Percentiles rank a stretch among this genome's conserved stretches.
Conservation (phyloP, 2,329 filamentous ascomycete genomes). For the Periconia sp. region DNA sequence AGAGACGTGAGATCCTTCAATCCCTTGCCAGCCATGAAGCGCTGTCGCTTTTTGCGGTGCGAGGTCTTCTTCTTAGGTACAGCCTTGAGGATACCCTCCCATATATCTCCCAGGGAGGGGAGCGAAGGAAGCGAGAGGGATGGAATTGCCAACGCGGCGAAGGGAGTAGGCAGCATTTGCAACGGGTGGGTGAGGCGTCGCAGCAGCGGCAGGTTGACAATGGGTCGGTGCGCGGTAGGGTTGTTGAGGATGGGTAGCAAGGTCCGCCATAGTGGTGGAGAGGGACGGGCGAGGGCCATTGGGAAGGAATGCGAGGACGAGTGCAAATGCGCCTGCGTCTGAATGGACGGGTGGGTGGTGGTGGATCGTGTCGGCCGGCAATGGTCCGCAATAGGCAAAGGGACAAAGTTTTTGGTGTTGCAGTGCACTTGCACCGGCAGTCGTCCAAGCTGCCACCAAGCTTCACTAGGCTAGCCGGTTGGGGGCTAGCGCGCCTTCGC, state of each 20-base stretch:
- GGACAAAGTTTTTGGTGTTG: neutral
- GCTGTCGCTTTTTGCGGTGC: conserved; percentile 89
- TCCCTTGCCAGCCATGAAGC: conserved; percentile 94
- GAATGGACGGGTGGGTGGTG: conserved; percentile 6
- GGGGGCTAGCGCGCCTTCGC: conserved; percentile 36
- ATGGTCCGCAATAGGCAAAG: neutral
- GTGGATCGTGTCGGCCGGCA: neutral
- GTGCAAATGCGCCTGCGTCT: neutral
- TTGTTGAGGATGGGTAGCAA: conserved; percentile 57
- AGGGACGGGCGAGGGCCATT: conserved; percentile 46
- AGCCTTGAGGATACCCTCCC: conserved; percentile 88
- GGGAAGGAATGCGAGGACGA: neutral
- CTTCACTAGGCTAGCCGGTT: conserved; percentile 18
- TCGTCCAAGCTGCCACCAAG: neutral
- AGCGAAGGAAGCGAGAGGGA: conserved; percentile 50
- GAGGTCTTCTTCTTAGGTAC: conserved; percentile 99
- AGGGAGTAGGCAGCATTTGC: conserved; percentile 65
- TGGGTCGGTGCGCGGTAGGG: conserved; percentile 44
- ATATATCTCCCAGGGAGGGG: conserved; percentile 71
- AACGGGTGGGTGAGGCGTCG: conserved; percentile 51
- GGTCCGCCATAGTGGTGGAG: conserved; percentile 48
- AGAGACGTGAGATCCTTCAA: conserved; percentile 86
- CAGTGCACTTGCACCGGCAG: conserved; percentile 1
- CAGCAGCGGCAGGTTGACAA: conserved; percentile 44
- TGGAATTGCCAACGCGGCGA: conserved; percentile 47